Base-by-base conservation (phyloP, 2,329 filamentous ascomycete genomes). In the Fusarium begoniae region DNA sequence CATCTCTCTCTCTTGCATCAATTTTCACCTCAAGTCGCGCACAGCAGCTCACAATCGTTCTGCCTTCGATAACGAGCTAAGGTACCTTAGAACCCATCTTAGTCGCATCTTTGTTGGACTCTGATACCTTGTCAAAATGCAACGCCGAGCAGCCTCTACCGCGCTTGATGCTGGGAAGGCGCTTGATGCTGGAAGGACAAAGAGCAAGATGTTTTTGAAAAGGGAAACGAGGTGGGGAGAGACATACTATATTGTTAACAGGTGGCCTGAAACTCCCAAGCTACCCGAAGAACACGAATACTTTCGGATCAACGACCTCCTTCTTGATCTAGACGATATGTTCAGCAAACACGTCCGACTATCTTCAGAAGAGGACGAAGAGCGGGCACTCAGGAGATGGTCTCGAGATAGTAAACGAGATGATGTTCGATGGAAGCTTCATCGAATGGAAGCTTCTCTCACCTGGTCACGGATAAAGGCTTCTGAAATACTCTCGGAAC, bases 321-420 rank as follows among this genome's bases (percentile, higher is more conserved):
- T 89, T 6, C 81, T 90, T 44, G 87, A 90, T 66, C 85, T 90
- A 44, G 88, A 90, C 71, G 85, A 86, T 50, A 83, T 85, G 68
- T 82, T 84, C 26, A 84, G 77, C 70, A 80, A 76, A 3, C 78
- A 81, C 53, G 86, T 89, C 44, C 85, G 87, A 35, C 75, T 79
- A 6, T 85, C 80, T 62, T 79, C 83, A 51, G 72, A 81, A 7
- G 70, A 75, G 9, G 80, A 86, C 50, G 84, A 85, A 60, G 76
- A 72, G n/a, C 70, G 58, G 8, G 79, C 82, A 68, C 50, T 43
- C 44, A 73, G 68, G 24, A 79, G 70, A 63, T 86, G 82, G 82
- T 75, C 56, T 37, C 50, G 67, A 15, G 66, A 75, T 41, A 75
- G 71, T 10, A 75, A 70, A 40, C 73, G 75, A 22, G 65, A 68